These are phyloP conservation scores for Phytophthora podocarpi DNA, from an alignment of 352 stramenopile species.

Conservation along the genomic window DNA sequence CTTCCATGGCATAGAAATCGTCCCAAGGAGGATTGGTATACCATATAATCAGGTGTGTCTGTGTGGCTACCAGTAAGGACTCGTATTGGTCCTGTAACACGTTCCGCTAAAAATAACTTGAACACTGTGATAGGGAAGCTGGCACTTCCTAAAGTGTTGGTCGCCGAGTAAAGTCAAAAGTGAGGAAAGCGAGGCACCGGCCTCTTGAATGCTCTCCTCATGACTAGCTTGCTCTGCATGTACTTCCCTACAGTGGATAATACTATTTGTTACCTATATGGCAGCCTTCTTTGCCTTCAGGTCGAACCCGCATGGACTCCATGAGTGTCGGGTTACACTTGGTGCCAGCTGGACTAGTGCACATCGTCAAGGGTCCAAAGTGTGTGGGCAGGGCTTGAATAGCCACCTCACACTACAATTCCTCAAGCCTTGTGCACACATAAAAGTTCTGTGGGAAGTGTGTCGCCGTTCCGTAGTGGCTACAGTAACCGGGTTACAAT, in stretches of 20 bases:
- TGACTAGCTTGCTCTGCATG: neutral
- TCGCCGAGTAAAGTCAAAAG: slow-evolving; percentile 4
- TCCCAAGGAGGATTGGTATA: too few relatives aligned
- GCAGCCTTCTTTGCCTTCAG: neutral
- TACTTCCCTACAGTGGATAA: neutral
- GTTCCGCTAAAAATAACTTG: slow-evolving; percentile 2
- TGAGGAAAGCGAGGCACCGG: neutral
- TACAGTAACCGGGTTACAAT: too few relatives aligned
- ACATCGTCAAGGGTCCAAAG: too few relatives aligned
- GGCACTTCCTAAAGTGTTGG: slow-evolving; percentile 9
- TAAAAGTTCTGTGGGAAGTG: too few relatives aligned
- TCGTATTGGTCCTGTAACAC: too few relatives aligned
- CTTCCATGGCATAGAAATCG: too few relatives aligned
- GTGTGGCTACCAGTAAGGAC: too few relatives aligned
- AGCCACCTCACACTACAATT: neutral
- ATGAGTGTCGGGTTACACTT: neutral
- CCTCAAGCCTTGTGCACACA: too few relatives aligned
- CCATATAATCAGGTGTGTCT: too few relatives aligned
- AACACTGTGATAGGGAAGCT: slow-evolving; percentile 5
- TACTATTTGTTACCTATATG: neutral
- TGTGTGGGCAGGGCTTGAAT: neutral
- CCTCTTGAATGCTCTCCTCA: neutral
- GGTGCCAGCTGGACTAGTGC: neutral
- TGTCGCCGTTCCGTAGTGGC: too few relatives aligned
- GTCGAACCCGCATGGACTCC: neutral